Percentiles rank a stretch among this genome's conserved stretches.
Conservation (phyloP, 73 alveolate species). For the Blepharisma japonicum region DNA sequence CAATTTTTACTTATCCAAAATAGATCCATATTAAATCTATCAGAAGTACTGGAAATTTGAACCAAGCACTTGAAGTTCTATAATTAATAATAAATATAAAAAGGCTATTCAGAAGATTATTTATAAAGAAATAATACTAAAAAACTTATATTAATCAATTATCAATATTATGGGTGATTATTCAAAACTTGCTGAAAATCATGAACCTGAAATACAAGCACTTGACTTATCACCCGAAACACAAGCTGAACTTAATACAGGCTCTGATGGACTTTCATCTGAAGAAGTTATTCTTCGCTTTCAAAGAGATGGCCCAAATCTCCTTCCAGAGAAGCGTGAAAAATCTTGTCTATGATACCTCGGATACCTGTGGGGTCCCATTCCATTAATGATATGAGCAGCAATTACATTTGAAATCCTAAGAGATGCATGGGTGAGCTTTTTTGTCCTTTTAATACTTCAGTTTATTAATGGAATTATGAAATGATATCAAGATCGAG, state of each 20-base stretch:
- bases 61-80: no score
- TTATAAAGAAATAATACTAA: no score
- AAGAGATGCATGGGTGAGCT: neutral
- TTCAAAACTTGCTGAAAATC: constrained; percentile 9
- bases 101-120: no score
- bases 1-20: no score
- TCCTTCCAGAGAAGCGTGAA: neutral
- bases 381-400: constrained; percentile 14
- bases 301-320: neutral
- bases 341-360: constrained; percentile 6
- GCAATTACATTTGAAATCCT: neutral
- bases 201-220: neutral
- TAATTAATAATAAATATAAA: no score
- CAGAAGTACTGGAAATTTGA: no score
- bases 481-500: constrained; percentile 4
- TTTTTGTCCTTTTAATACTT: constrained; percentile 1
- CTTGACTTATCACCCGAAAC: neutral
- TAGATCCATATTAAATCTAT: no score
- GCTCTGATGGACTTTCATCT: neutral
- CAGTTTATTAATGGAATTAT: constrained; percentile 12
- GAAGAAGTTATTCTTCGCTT: neutral
- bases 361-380: constrained; percentile 26
- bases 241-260: constrained; percentile 17
- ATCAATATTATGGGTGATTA: constrained; percentile 15
- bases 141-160: no score